Percentiles rank a stretch among this genome's conserved stretches.
phyloP scores from a whole-genome alignment of 1,139 yeast species.

The Hansenula lynferdii region DNA sequence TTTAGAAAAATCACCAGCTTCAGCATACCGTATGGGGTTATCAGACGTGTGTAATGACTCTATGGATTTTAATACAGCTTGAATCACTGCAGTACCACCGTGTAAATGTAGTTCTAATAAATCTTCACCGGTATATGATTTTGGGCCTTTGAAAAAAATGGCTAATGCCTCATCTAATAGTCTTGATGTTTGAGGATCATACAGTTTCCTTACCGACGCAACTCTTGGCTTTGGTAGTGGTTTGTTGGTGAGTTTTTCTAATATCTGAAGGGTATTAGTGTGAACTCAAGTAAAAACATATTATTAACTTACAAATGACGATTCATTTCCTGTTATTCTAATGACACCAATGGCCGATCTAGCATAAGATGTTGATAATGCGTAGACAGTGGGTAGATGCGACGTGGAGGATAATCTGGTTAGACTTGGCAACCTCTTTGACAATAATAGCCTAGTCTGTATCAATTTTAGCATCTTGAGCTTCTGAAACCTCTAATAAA shows the following conservation, averaged over 20 bases:
- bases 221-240: slow-evolving; percentile 42
- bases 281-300: background rate
- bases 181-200: slow-evolving; percentile 31
- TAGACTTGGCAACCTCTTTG: background rate
- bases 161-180: slow-evolving; percentile 76
- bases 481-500: no score
- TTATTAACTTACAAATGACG: slow-evolving; percentile 30
- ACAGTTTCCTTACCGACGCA: slow-evolving; percentile 54
- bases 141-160: slow-evolving; percentile 65
- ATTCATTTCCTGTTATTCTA: slow-evolving; percentile 72
- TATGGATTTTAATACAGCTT: slow-evolving; percentile 65
- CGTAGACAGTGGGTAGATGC: slow-evolving; percentile 68
- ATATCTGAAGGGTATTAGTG: slow-evolving; percentile 24
- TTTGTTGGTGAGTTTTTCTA: slow-evolving; percentile 40
- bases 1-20: slow-evolving; percentile 86
- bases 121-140: slow-evolving; percentile 94
- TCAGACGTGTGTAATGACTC: slow-evolving; percentile 38
- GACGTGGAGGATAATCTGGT: slow-evolving; percentile 7
- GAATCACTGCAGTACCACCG: slow-evolving; percentile 87
- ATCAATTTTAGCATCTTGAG: no score
- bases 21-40: slow-evolving; percentile 68
- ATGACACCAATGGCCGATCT: slow-evolving; percentile 86
- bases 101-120: slow-evolving; percentile 82
- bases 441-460: background rate
- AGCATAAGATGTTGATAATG: slow-evolving; percentile 79